phyloP scores from a whole-genome alignment of 441 rosid species.

The Melastoma candidum region DNA sequence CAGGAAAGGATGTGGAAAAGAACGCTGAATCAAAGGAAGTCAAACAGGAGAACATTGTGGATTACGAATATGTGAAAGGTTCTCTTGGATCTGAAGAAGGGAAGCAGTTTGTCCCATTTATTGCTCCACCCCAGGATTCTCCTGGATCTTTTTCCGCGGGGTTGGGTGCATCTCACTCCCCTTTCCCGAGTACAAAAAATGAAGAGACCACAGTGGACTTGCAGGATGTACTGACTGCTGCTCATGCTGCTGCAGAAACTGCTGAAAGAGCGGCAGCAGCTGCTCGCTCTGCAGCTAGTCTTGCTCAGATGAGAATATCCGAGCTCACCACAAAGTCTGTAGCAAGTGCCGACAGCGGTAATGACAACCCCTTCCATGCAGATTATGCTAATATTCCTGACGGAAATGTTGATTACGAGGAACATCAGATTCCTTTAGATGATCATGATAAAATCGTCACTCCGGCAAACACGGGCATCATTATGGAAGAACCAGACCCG shows the following conservation, averaged over 20 bases:
- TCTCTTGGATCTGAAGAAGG: constrained; percentile 27
- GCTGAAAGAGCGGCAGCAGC: constrained; percentile 95
- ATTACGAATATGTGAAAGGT: constrained; percentile 17
- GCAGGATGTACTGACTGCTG: constrained; percentile 79
- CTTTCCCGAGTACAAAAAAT: constrained; percentile 28
- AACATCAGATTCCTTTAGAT: constrained; percentile 31
- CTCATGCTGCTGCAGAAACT: constrained; percentile 79
- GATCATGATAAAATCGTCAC: constrained; percentile 18
- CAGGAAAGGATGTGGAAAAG: constrained; percentile 23
- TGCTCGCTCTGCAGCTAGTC: constrained; percentile 89
- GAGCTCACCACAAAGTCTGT: constrained; percentile 58
- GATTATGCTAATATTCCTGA: neutral
- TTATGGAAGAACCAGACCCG: constrained; percentile 5
- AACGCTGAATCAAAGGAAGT: constrained; percentile 25
- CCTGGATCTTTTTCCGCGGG: constrained; percentile 28
- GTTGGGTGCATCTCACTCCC: constrained; percentile 20
- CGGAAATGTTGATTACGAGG: constrained; percentile 28
- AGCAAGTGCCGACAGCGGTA: constrained; percentile 25
- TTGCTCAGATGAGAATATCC: constrained; percentile 76
- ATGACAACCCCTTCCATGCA: constrained; percentile 58
- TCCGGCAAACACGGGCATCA: neutral
- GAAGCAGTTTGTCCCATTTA: constrained; percentile 58
- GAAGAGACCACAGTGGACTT: constrained; percentile 39
- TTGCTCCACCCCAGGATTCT: constrained; percentile 37
- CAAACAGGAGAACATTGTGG: constrained; percentile 21